Evolutionary conservation across 768 basidiomycete genomes (phyloP), one percentile per base, ranked within the genome.

Genomic region (Boletus subcaerulescens): DNA sequence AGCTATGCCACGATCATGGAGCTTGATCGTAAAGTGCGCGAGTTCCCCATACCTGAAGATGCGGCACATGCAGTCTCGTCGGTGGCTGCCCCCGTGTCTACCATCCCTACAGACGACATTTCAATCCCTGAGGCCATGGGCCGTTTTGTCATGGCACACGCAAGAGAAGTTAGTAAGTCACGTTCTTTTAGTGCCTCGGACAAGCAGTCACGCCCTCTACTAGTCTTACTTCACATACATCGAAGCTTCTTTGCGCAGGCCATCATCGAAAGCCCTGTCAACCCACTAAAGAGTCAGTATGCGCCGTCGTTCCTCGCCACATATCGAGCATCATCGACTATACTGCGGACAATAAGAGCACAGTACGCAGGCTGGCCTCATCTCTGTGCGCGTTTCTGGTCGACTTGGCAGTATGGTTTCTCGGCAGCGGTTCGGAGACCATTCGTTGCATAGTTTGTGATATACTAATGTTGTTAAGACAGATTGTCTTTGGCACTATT

Each of bases 401-500:
- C 73, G 9, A 77, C 79, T 70, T 87, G 86, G 85, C 83, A 81
- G 4, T 82, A 74, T 63, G 79, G 76, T 12, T 83, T 83, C 60
- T 78, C 77, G 12, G 79, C 84, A 29, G 81, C 78, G 48, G 79
- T 83, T 45, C 50, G 76, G 62, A 26, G 49, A 11, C 32, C 22
- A 2, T 55, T 43, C 4, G 13, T 40, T 32, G 18, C 24, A n/a
- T 48, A 3, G 33, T 9, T 31, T 11, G 12, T 40, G 15, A 20
- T 22, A 47, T 10, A 24, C 50, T 64, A 41, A 63, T 31, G 36
- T 33, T 26, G 44, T 31, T 10, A 26, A 15, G 10, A 35, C 53
- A 90, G 88, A 78, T 89, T 11, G 85, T 91, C 15, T 87, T 91
- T 61, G 91, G 88, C 4, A 85, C 87, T 5, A 85, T 92, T 18